Conservation (phyloP, 176 grass and related monocot genomes). For the Carex kokanica region DNA sequence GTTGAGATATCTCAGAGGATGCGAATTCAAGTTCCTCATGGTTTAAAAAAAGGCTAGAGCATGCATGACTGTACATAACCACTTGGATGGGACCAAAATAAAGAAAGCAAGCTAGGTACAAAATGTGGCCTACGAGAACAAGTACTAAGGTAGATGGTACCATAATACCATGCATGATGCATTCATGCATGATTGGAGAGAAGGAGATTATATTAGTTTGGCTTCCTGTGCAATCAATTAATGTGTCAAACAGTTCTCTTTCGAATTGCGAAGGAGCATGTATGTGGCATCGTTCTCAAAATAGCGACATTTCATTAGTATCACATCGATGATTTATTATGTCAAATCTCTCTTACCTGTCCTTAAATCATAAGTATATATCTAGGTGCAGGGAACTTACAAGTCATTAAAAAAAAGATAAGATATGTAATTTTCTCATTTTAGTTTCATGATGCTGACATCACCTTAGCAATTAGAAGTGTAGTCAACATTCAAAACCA, state of each 20-base stretch:
- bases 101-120: constrained; percentile 21
- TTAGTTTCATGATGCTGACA: background rate
- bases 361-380: background rate
- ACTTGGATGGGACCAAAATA: constrained; percentile 31
- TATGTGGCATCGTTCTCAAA: constrained; percentile 9
- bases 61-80: constrained; percentile 8
- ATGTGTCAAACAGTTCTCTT: background rate
- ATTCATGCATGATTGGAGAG: constrained; percentile 28
- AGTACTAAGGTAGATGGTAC: constrained; percentile 27
- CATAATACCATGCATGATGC: constrained; percentile 4
- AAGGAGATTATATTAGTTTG: constrained; percentile 21
- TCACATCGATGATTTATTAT: constrained; percentile 10
- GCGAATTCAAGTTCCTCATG: constrained; percentile 26
- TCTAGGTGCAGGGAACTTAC: background rate
- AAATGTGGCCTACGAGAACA: constrained; percentile 21
- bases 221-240: constrained; percentile 10
- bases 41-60: background rate
- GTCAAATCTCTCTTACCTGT: constrained; percentile 9
- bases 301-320: constrained; percentile 18
- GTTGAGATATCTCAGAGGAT: no score
- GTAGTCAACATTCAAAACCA: background rate
- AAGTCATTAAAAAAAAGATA: background rate
- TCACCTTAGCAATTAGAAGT: constrained; percentile 11
- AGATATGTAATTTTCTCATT: constrained; percentile 5
- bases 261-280: constrained; percentile 11